Conservation (phyloP, 345 rosid species). For the Pseudoturritis turrita region DNA sequence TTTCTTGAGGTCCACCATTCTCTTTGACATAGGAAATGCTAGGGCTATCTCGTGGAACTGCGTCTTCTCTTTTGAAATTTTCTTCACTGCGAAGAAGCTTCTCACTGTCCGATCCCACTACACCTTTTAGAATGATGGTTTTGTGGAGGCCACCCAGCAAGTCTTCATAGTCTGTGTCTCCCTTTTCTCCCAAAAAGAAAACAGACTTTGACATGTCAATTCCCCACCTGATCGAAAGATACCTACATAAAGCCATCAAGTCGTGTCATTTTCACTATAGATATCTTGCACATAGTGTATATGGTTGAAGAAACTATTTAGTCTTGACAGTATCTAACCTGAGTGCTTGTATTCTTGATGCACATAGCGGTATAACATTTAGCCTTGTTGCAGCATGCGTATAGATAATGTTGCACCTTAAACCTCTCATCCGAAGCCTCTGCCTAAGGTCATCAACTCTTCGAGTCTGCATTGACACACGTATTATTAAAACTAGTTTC, state of each 20-base stretch:
- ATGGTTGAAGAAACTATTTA: not conserved
- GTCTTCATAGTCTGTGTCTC: slow-evolving; percentile 80
- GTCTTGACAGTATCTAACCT: slow-evolving; percentile 42
- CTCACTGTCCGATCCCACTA: slow-evolving; percentile 57
- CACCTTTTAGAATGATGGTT: slow-evolving; percentile 53
- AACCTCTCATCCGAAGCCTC: slow-evolving; percentile 82
- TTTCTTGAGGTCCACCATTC: slow-evolving; percentile 39
- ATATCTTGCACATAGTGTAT: not conserved
- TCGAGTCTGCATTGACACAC: slow-evolving; percentile 45
- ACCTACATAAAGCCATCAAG: slow-evolving; percentile 43
- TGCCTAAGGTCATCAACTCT: slow-evolving; percentile 64
- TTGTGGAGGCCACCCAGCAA: slow-evolving; percentile 71
- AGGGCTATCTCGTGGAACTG: slow-evolving; percentile 42
- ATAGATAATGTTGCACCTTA: slow-evolving; percentile 66
- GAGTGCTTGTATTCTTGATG: slow-evolving; percentile 77
- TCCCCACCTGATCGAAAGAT: slow-evolving; percentile 82
- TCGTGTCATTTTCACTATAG: not conserved
- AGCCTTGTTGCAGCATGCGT: slow-evolving; percentile 62
- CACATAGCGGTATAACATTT: slow-evolving; percentile 71
- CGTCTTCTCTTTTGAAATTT: slow-evolving; percentile 55
- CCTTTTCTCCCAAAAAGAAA: slow-evolving; percentile 67
- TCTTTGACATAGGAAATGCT: slow-evolving; percentile 41
- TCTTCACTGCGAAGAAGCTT: slow-evolving; percentile 53
- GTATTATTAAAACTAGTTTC: slow-evolving; percentile 2
- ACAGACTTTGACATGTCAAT: slow-evolving; percentile 56